Evolutionary conservation across 2,329 filamentous ascomycete species (phyloP), one percentile per base, ranked within the genome.

Genomic region (Raffaelea albimanens): DNA sequence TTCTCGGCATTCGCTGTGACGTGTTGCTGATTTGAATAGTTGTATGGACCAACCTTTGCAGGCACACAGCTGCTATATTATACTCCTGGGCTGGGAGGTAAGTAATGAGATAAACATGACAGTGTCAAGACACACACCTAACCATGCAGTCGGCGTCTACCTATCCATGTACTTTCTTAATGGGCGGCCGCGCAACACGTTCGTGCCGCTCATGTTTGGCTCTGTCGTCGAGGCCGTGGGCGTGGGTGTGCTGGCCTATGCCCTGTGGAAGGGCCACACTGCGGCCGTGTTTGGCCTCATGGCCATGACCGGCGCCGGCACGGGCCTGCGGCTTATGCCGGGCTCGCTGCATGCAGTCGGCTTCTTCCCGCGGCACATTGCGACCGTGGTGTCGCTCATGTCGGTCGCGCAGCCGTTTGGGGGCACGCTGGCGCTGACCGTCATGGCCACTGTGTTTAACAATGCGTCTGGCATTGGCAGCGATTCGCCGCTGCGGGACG

Each of bases 361-460:
- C 0, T 72, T 78, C 49, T 83, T 80, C 61, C 76, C 75, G 0
- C 61, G 69, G 3, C 63, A 72, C 31, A 74, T 83, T 11, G 72
- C 81, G 0, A 67, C 73, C 0, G 75, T 83, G 2, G 71, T 82
- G 49, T 78, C 73, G 0, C 59, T 85, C 11, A 70, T 82, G 61
- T 69, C 72, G 0, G 76, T 85, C 46, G 70, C 78, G 3, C 50
- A 76, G 14, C 77, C 78, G 0, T 74, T 86, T 20, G 82, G 82
- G 2, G 80, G 82, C 16, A 83, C 80, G 0, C 61, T 85, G 4
- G 76, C 74, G 0, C 67, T 84, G 43, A 82, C 81, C 1, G 71
- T 85, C 56, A 85, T 85, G 82, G 73, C 78, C 13, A 72, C 75
- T 8, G 80, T 85, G 2, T 85, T 85, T 61, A 82, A 83, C 57